Percentiles rank a stretch among this genome's conserved stretches.
Conservation (phyloP, 345 rosid species). For the Ceriops tagal region DNA sequence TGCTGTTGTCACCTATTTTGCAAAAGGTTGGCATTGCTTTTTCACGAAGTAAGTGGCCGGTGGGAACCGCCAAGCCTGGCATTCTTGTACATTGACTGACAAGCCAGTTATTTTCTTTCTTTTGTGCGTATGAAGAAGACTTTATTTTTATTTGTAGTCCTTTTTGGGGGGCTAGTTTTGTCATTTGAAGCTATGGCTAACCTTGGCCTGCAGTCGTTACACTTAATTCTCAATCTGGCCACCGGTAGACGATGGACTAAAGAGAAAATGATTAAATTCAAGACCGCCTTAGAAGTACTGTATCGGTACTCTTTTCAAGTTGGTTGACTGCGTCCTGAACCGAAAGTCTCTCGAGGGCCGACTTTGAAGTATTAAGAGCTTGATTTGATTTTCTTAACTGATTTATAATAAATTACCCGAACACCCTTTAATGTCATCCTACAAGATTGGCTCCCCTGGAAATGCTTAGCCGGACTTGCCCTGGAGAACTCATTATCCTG, state of each 20-base stretch:
- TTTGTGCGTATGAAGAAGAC: background rate
- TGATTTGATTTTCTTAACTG: slow-evolving; percentile 4
- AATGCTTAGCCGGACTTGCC: slow-evolving; percentile 48
- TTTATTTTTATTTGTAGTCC: slow-evolving; percentile 34
- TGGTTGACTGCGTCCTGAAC: background rate
- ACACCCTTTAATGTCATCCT: slow-evolving; percentile 16
- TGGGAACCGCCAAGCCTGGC: slow-evolving; percentile 26
- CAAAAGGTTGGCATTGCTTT: slow-evolving; percentile 33
- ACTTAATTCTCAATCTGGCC: background rate
- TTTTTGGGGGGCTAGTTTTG: slow-evolving; percentile 37
- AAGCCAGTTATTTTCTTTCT: background rate
- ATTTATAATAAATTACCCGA: slow-evolving; percentile 20
- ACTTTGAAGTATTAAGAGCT: slow-evolving; percentile 1
- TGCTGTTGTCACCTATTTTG: slow-evolving; percentile 48
- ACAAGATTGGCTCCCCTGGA: slow-evolving; percentile 19
- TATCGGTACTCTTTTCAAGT: background rate
- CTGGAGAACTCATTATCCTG: slow-evolving; percentile 17
- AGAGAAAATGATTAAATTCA: background rate
- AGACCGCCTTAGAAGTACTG: background rate
- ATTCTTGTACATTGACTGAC: slow-evolving; percentile 20
- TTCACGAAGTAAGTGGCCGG: slow-evolving; percentile 24
- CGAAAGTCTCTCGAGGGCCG: background rate
- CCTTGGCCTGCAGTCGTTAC: background rate
- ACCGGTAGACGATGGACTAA: background rate
- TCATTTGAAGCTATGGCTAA: slow-evolving; percentile 8